phyloP scores from a whole-genome alignment of 257 asterid genomes.

The Buddleja alternifolia region DNA sequence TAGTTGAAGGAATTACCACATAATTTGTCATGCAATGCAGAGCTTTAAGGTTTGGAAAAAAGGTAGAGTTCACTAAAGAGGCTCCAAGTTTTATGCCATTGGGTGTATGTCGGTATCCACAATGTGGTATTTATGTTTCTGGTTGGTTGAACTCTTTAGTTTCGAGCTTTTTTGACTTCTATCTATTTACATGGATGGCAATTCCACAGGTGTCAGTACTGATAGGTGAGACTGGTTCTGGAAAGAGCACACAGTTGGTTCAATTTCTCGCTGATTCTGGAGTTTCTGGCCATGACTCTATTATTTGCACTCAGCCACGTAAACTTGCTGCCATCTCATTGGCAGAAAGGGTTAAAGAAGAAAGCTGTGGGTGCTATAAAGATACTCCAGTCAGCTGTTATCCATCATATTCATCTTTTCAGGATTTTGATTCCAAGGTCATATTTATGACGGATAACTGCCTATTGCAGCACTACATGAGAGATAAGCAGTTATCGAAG shows the following conservation, averaged over 20 bases:
- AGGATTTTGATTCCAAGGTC: slow-evolving; percentile 56
- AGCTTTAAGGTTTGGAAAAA: neutral
- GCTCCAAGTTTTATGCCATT: neutral
- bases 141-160: slow-evolving; percentile 14
- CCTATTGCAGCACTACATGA: slow-evolving; percentile 83
- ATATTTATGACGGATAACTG: slow-evolving; percentile 87
- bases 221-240: slow-evolving; percentile 96
- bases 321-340: slow-evolving; percentile 86
- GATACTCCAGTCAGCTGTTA: slow-evolving; percentile 50
- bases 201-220: slow-evolving; percentile 67
- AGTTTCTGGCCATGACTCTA: slow-evolving; percentile 50
- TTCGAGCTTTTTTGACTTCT: slow-evolving; percentile 2
- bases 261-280: slow-evolving; percentile 93
- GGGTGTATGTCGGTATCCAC: neutral
- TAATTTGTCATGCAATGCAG: neutral
- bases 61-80: neutral
- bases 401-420: slow-evolving; percentile 66
- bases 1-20: neutral
- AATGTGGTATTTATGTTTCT: neutral
- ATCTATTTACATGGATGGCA: slow-evolving; percentile 17
- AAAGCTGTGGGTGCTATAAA: slow-evolving; percentile 62
- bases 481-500: slow-evolving; percentile 60
- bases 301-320: slow-evolving; percentile 95
- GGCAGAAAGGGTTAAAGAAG: slow-evolving; percentile 84
- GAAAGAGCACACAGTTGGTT: slow-evolving; percentile 95